Percentiles rank a stretch among this genome's conserved stretches.
These are phyloP conservation scores for Rutstroemia sp. DNA, from an alignment of 2,329 filamentous ascomycete species.

Conservation along the genomic window DNA sequence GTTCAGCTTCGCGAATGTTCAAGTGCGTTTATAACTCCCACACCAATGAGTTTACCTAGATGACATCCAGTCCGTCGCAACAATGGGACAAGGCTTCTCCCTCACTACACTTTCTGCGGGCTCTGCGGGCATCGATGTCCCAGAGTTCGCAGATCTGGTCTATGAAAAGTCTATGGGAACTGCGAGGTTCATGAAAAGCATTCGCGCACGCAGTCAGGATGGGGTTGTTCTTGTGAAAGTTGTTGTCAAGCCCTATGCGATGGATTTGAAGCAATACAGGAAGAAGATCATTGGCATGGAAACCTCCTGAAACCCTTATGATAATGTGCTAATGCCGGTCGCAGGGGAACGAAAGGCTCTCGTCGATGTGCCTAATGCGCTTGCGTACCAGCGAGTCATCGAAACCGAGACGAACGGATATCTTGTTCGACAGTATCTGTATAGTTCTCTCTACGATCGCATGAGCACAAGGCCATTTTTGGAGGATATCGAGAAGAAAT, in stretches of 20 bases:
- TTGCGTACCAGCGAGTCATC: constrained; percentile 82
- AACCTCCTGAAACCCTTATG: not conserved
- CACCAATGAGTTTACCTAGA: constrained; percentile 23
- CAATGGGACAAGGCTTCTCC: constrained; percentile 96
- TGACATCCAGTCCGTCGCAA: constrained; percentile 23
- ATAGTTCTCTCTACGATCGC: constrained; percentile 94
- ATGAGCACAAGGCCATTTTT: constrained; percentile 94
- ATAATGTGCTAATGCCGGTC: constrained; percentile 12
- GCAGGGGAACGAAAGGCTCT: constrained; percentile 75
- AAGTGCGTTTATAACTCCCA: not conserved
- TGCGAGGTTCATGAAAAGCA: constrained; percentile 93
- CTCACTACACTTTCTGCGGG: constrained; percentile 86
- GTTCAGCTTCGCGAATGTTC: not conserved
- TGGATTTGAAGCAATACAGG: constrained; percentile 74
- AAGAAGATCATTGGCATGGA: constrained; percentile 64
- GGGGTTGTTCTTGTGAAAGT: constrained; percentile 92
- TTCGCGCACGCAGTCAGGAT: constrained; percentile 82
- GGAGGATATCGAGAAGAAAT: constrained; percentile 98
- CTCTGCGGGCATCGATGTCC: constrained; percentile 86
- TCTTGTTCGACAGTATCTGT: constrained; percentile 88
- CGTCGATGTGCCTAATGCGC: constrained; percentile 79
- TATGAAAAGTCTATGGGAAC: constrained; percentile 91
- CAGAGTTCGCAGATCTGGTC: constrained; percentile 80
- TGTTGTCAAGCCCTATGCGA: constrained; percentile 83
- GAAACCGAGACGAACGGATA: constrained; percentile 91